phyloP scores from a whole-genome alignment of 2,329 filamentous ascomycete genomes.

The Proliferodiscus dingleyae region DNA sequence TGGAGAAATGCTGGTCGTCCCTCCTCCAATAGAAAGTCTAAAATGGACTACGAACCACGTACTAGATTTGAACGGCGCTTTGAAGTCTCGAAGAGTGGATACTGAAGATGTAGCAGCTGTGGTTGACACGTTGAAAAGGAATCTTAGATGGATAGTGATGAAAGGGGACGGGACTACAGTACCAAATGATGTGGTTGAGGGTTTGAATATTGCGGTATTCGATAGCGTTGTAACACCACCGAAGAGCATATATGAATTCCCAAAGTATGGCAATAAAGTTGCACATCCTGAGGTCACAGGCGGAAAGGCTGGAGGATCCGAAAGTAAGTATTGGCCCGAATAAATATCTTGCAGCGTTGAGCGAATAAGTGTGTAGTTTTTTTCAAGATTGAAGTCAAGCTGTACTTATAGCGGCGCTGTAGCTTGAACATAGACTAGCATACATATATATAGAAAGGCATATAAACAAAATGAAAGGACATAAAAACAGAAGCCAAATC shows the following conservation, averaged over 20 bases:
- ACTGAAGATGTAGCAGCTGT: slow-evolving; percentile 10
- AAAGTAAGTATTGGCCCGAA: too few relatives aligned
- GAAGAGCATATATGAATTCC: not conserved
- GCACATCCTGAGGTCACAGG: not conserved
- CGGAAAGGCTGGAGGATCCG: not conserved
- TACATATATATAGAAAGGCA: too few relatives aligned
- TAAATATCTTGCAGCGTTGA: too few relatives aligned
- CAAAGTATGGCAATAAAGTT: not conserved
- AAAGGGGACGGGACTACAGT: slow-evolving; percentile 6
- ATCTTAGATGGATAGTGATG: slow-evolving; percentile 22
- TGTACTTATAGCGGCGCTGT: too few relatives aligned
- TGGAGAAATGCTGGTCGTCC: slow-evolving; percentile 4
- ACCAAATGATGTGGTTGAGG: not conserved
- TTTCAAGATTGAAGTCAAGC: too few relatives aligned
- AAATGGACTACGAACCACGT: slow-evolving; percentile 16
- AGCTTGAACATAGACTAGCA: too few relatives aligned
- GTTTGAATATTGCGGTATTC: not conserved
- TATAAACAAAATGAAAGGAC: too few relatives aligned
- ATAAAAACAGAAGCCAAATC: too few relatives aligned
- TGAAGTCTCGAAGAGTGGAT: slow-evolving; percentile 12
- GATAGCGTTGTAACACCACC: not conserved
- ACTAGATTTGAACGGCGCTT: slow-evolving; percentile 11
- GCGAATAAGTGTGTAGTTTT: too few relatives aligned
- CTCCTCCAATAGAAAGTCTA: slow-evolving; percentile 10
- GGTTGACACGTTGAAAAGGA: slow-evolving; percentile 15